Conservation (phyloP, 1,139 yeast species). For the Yamadazyma taylorii region DNA sequence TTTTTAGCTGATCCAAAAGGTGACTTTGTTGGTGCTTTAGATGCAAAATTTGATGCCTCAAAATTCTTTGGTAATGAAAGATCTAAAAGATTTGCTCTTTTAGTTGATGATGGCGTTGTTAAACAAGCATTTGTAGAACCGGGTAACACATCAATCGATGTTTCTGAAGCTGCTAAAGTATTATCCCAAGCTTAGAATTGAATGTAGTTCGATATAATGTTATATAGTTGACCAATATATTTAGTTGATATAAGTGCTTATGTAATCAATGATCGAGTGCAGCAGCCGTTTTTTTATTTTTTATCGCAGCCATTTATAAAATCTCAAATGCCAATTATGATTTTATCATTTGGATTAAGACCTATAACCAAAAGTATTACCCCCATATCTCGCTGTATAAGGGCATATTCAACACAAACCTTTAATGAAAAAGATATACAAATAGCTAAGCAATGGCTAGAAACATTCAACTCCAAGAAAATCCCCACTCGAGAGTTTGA, state of each 20-base stretch:
- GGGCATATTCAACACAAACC: background rate
- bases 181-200: slow-evolving; percentile 25
- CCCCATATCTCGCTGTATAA: too few species aligned
- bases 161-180: slow-evolving; percentile 42
- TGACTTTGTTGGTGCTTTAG: slow-evolving; percentile 64
- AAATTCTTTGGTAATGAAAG: slow-evolving; percentile 73
- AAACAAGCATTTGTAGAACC: slow-evolving; percentile 72
- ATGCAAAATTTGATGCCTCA: slow-evolving; percentile 68
- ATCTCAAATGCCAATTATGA: background rate
- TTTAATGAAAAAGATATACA: slow-evolving; percentile 23
- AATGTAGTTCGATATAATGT: too few species aligned
- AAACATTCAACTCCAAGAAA: slow-evolving; percentile 24
- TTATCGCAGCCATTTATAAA: background rate
- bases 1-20: slow-evolving; percentile 80
- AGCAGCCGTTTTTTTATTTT: too few species aligned
- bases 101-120: slow-evolving; percentile 74
- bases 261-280: too few species aligned
- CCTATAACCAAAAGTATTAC: too few species aligned
- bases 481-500: slow-evolving; percentile 55
- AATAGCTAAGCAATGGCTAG: slow-evolving; percentile 48
- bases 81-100: slow-evolving; percentile 72
- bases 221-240: too few species aligned
- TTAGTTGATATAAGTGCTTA: too few species aligned
- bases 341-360: too few species aligned
- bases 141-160: slow-evolving; percentile 69